Base-by-base conservation (phyloP, 331 rosid genomes). In the Malus hybrid region DNA sequence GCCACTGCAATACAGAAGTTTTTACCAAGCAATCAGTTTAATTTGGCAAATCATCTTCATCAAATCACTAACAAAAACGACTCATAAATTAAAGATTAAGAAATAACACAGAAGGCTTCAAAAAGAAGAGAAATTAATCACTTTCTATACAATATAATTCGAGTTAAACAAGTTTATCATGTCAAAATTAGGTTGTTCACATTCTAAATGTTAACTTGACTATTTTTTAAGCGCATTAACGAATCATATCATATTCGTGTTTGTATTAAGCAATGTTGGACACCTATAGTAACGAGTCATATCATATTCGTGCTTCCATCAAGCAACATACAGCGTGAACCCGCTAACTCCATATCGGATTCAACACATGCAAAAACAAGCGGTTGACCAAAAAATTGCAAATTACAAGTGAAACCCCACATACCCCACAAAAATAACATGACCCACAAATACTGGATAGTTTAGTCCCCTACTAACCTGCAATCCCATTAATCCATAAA, bases 151-250 rank as follows among this genome's bases (percentile, higher is more conserved):
- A 9, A 46, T 13, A 46, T 46, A 46, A 13, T 46, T 13, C 6
- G 54, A 46, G 18, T 13, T 46, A 1, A 46, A 13, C 18, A 46
- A 46, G 6, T 46, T 13, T 46, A 46, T 13, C 0, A 0, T 24
- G 36, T 62, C n/a, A 13, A 62, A 28, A 32, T 64, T 29, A 4
- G 24, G 10, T 64, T 28, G 36, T 7, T 62, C 67, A 28, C 48
- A 10, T 42, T 0, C 0, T 2, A 16, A 1, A 6, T 28, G 1
- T 2, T 3, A 28, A 28, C 8, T 0, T 6, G 3, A 27, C 0
- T 0, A 5, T 0, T 1, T 6, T 27, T 31, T 64, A 31, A 5
- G 1, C n/a, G 0, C 0, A 50, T 16, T 15, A 50, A 16, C 4
- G 9, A 6, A 16, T 62, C 36, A 62, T 64, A 10, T 32, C 10